phyloP scores from a whole-genome alignment of 2,329 filamentous ascomycete species.

The Alternaria atra region DNA sequence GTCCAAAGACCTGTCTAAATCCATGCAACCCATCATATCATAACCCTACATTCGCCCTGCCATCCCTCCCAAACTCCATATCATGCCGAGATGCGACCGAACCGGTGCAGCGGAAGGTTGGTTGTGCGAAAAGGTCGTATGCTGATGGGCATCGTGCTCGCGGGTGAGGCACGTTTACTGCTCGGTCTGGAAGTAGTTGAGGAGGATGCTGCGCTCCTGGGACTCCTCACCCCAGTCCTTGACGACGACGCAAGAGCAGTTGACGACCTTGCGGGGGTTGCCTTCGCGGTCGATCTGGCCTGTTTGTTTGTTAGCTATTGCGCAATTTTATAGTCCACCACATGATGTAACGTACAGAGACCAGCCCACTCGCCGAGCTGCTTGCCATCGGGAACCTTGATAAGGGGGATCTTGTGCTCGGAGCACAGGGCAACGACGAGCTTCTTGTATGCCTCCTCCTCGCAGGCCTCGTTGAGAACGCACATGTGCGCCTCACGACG shows the following conservation, averaged over 20 bases:
- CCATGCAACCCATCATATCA: constrained; percentile 24
- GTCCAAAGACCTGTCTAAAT: constrained; percentile 21
- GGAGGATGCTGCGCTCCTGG: constrained; percentile 97
- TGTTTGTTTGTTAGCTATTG: constrained; percentile 51
- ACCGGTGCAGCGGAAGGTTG: constrained; percentile 27
- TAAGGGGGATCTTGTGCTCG: constrained; percentile 99
- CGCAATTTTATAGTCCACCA: not conserved
- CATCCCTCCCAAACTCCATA: constrained; percentile 20
- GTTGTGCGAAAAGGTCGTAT: constrained; percentile 17
- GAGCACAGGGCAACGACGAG: constrained; percentile 97
- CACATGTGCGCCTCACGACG: constrained; percentile 99
- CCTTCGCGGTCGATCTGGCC: constrained; percentile 99
- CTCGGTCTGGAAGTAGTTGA: constrained; percentile 99
- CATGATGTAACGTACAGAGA: constrained; percentile 80
- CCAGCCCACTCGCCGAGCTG: constrained; percentile 99
- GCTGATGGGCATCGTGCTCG: constrained; percentile 14
- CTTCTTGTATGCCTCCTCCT: constrained; percentile 99
- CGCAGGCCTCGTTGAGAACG: constrained; percentile 99
- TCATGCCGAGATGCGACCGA: constrained; percentile 22
- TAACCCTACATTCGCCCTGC: constrained; percentile 6
- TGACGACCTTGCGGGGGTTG: constrained; percentile 99
- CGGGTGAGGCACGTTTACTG: constrained; percentile 53
- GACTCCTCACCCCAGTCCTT: constrained; percentile 99
- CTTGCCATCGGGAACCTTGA: constrained; percentile 99
- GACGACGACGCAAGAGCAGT: constrained; percentile 99